These are phyloP conservation scores for Chimonanthus salicifolius DNA, from an alignment of 164 flowering plant species.

Conservation along the genomic window DNA sequence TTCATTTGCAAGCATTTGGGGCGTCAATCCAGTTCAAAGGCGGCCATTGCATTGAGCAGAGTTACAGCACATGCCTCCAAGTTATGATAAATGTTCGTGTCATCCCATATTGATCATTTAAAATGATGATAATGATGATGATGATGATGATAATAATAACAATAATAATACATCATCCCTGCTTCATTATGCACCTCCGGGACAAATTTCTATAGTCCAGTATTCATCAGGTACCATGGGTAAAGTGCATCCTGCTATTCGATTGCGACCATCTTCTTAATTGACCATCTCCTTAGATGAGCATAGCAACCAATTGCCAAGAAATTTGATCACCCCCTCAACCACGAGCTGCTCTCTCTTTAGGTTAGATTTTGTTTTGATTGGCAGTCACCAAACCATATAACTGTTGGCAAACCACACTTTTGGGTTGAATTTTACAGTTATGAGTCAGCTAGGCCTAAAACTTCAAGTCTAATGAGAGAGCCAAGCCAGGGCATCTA, in stretches of 20 bases:
- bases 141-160: too few relatives aligned
- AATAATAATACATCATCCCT: too few relatives aligned
- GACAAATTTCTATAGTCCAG: neutral
- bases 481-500: too few relatives aligned
- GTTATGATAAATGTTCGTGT: slow-evolving; percentile 22
- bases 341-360: neutral
- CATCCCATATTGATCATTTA: neutral
- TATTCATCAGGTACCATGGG: neutral
- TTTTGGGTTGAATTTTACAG: too few relatives aligned
- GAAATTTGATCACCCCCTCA: neutral
- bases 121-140: too few relatives aligned
- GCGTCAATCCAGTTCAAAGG: slow-evolving; percentile 77
- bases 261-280: neutral
- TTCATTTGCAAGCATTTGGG: slow-evolving; percentile 76
- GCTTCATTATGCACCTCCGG: too few relatives aligned
- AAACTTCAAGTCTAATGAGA: too few relatives aligned
- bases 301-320: neutral
- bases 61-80: slow-evolving; percentile 58
- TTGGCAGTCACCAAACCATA: too few relatives aligned
- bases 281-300: neutral
- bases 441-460: too few relatives aligned
- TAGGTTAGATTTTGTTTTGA: too few relatives aligned
- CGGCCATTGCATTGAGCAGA: slow-evolving; percentile 70
- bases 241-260: neutral
- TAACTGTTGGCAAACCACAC: too few relatives aligned